Percentiles rank a stretch among this genome's conserved stretches.
Conservation (phyloP, 257 asterid genomes). For the Nicotiana tabacum region DNA sequence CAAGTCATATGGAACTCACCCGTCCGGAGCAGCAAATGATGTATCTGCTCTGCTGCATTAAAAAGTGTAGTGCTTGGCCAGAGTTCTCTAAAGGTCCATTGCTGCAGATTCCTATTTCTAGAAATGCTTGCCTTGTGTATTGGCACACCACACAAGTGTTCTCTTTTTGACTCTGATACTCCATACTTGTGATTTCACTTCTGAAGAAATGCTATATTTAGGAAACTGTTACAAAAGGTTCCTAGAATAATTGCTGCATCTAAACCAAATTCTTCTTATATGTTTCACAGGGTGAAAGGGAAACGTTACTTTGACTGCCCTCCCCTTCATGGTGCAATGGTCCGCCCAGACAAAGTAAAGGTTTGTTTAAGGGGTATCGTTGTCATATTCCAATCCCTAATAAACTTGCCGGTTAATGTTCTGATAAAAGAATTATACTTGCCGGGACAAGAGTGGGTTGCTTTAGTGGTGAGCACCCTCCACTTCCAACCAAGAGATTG, state of each 20-base stretch:
- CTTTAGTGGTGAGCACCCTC: too few species aligned
- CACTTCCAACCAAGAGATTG: too few species aligned
- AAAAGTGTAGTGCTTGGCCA: background rate
- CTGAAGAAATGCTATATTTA: background rate
- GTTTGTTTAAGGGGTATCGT: slow-evolving; percentile 29
- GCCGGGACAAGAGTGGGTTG: background rate
- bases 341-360: slow-evolving; percentile 92
- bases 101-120: background rate
- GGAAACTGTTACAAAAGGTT: background rate
- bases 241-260: background rate
- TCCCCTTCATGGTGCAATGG: slow-evolving; percentile 82
- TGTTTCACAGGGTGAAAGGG: slow-evolving; percentile 72
- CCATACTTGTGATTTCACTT: background rate
- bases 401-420: background rate
- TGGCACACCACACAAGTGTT: background rate
- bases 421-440: too few species aligned
- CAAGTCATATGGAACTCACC: background rate
- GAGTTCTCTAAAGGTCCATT: background rate
- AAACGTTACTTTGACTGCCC: slow-evolving; percentile 83
- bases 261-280: background rate
- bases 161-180: background rate
- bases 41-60: background rate
- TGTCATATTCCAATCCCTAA: background rate
- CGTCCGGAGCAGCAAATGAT: background rate
- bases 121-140: background rate